Evolutionary conservation across 495 filamentous ascomycete species (phyloP).

Genomic region (Glonium stellatum): DNA sequence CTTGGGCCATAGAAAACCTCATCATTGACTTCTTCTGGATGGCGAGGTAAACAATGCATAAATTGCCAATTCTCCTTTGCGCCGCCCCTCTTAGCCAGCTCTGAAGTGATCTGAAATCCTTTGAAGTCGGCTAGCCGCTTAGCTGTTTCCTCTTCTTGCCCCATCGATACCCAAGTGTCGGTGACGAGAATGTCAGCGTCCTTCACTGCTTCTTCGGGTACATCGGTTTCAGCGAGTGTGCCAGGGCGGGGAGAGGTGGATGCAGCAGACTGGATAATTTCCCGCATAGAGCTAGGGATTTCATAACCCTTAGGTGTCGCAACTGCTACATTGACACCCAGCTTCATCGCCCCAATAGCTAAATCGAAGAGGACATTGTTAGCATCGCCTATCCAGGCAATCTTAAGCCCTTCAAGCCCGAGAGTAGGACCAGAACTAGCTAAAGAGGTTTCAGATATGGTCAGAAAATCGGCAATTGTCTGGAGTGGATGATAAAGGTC

Average conservation of each 20-base stretch:
- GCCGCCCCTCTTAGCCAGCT: slow-evolving; percentile 73
- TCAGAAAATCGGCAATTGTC: slow-evolving; percentile 85
- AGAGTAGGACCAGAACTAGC: slow-evolving; percentile 44
- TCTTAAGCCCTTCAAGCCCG: slow-evolving; percentile 72
- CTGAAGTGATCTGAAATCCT: slow-evolving; percentile 82
- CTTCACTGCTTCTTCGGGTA: slow-evolving; percentile 84
- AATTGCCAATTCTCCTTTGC: slow-evolving; percentile 91
- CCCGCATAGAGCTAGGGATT: slow-evolving; percentile 63
- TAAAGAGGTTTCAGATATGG: slow-evolving; percentile 70
- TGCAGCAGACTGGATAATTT: slow-evolving; percentile 58
- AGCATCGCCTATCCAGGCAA: slow-evolving; percentile 93
- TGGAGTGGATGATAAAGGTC: slow-evolving; percentile 88
- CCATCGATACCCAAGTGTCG: slow-evolving; percentile 97
- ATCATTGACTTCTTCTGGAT: slow-evolving; percentile 87
- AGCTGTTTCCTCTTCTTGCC: slow-evolving; percentile 77
- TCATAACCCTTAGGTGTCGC: slow-evolving; percentile 79
- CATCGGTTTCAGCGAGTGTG: slow-evolving; percentile 61
- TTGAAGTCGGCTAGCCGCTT: slow-evolving; percentile 72
- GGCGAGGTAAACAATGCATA: slow-evolving; percentile 97
- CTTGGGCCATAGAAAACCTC: slow-evolving; percentile 82
- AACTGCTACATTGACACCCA: slow-evolving; percentile 76
- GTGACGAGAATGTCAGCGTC: slow-evolving; percentile 86
- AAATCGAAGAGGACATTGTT: slow-evolving; percentile 97
- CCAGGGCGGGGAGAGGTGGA: slow-evolving; percentile 52
- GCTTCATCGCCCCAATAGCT: slow-evolving; percentile 74